Conservation (phyloP, 2,329 filamentous ascomycete genomes). For the Tolypocladium ovalisporum region DNA sequence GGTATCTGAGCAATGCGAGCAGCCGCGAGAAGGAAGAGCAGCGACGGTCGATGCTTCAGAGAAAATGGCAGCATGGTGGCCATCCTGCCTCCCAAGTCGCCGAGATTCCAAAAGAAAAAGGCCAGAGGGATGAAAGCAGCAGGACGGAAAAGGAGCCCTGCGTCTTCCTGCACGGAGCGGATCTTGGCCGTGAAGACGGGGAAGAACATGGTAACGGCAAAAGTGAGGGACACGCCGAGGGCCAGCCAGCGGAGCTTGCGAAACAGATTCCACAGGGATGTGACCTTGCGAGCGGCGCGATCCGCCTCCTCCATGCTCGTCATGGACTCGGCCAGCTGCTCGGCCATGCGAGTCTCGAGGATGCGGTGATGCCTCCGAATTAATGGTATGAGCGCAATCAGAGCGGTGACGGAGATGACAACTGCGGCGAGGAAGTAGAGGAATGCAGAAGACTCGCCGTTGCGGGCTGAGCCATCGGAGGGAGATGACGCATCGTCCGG, state of each 20-base stretch:
- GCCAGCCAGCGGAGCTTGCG: slow-evolving; percentile 71
- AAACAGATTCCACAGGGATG: slow-evolving; percentile 54
- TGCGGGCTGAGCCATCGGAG: slow-evolving; percentile 9
- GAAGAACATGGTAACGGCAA: slow-evolving; percentile 84
- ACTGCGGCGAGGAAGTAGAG: slow-evolving; percentile 88
- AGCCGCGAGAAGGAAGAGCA: slow-evolving; percentile 58
- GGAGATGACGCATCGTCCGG: slow-evolving; percentile 15
- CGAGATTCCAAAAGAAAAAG: slow-evolving; percentile 89
- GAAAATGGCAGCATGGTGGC: slow-evolving; percentile 47
- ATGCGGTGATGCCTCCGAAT: slow-evolving; percentile 47
- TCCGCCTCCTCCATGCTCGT: slow-evolving; percentile 42
- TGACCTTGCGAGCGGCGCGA: slow-evolving; percentile 36
- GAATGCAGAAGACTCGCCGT: slow-evolving; percentile 54
- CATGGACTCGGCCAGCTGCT: slow-evolving; percentile 38
- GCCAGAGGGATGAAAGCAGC: slow-evolving; percentile 78
- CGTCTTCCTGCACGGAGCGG: slow-evolving; percentile 28
- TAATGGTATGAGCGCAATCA: slow-evolving; percentile 67
- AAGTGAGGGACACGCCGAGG: slow-evolving; percentile 68
- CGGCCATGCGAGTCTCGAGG: slow-evolving; percentile 35
- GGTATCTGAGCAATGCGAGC: slow-evolving; percentile 64
- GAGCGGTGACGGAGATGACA: slow-evolving; percentile 55
- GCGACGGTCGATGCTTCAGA: slow-evolving; percentile 49
- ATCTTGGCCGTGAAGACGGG: slow-evolving; percentile 77
- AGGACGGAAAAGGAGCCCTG: slow-evolving; percentile 53
- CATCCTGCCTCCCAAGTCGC: slow-evolving; percentile 71